Conservation (phyloP, 257 asterid genomes). For the Eustoma russellianum region DNA sequence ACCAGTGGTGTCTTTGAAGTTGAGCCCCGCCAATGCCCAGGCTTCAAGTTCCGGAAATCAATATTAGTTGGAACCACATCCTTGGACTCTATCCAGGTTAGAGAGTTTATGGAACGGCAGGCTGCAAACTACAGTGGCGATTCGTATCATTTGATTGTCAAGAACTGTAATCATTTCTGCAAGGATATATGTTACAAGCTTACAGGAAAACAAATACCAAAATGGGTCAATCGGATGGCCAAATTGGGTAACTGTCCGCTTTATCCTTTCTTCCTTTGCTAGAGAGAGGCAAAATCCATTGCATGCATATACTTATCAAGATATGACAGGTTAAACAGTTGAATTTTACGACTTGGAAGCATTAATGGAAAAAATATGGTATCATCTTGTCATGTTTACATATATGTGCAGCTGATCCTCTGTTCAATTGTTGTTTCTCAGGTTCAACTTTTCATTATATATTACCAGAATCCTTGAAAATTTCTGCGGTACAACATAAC, state of each 20-base stretch:
- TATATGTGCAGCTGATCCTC: not conserved
- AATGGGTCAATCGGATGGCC: slow-evolving; percentile 95
- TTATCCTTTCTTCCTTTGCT: not conserved
- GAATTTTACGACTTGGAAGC: no score
- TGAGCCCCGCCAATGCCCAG: slow-evolving; percentile 91
- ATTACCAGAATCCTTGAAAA: slow-evolving; percentile 72
- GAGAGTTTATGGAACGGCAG: slow-evolving; percentile 79
- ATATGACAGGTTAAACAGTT: no score
- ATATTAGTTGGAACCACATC: slow-evolving; percentile 65
- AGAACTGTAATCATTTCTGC: slow-evolving; percentile 96
- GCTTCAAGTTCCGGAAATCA: slow-evolving; percentile 81
- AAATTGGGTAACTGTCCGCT: slow-evolving; percentile 46
- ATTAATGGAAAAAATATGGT: no score
- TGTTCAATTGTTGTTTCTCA: slow-evolving; percentile 8
- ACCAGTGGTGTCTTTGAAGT: slow-evolving; percentile 94
- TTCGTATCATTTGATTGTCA: slow-evolving; percentile 76
- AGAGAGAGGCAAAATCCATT: not conserved
- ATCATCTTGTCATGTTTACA: no score
- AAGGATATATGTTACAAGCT: slow-evolving; percentile 72
- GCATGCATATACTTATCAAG: no score
- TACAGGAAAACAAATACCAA: slow-evolving; percentile 72
- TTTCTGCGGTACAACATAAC: slow-evolving; percentile 57
- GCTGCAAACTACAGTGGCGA: slow-evolving; percentile 81
- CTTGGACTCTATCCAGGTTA: slow-evolving; percentile 51
- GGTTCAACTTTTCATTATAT: slow-evolving; percentile 73